These are phyloP conservation scores for Claviceps arundinis DNA, from an alignment of 2,329 filamentous ascomycete genomes.

Conservation along the genomic window DNA sequence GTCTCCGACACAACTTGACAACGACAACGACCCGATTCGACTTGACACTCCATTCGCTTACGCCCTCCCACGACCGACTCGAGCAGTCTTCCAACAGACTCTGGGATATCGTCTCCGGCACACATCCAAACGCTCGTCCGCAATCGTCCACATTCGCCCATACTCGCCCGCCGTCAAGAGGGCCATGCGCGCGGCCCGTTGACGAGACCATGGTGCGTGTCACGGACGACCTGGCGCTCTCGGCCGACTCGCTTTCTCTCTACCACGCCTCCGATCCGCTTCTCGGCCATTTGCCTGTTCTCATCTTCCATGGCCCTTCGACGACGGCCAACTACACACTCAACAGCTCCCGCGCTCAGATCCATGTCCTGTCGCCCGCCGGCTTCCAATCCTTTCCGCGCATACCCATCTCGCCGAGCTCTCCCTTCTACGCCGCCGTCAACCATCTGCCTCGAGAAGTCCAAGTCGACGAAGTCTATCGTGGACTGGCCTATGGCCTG, in stretches of 20 bases:
- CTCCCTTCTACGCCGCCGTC: slow-evolving; percentile 81
- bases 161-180: not conserved
- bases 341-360: slow-evolving; percentile 86
- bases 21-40: not conserved
- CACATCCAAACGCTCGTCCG: not conserved
- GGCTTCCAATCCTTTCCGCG: slow-evolving; percentile 83
- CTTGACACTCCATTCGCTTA: not conserved
- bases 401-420: slow-evolving; percentile 85
- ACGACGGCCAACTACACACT: slow-evolving; percentile 76
- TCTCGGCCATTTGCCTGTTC: slow-evolving; percentile 65
- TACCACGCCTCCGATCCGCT: slow-evolving; percentile 82
- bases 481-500: slow-evolving; percentile 81
- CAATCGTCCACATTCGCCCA: no score
- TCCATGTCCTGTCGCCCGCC: slow-evolving; percentile 81
- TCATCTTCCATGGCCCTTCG: slow-evolving; percentile 86
- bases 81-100: not conserved
- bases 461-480: slow-evolving; percentile 87
- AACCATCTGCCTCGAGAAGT: slow-evolving; percentile 82
- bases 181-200: slow-evolving; percentile 14
- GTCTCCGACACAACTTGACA: not conserved
- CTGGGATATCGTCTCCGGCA: not conserved
- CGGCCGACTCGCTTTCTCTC: slow-evolving; percentile 69
- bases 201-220: slow-evolving; percentile 64
- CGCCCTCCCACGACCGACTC: not conserved
- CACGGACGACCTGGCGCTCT: slow-evolving; percentile 63